A percentile compares a stretch with the other conserved stretches of the same genome.
These are phyloP conservation scores for Dactylorhiza incarnata DNA, from an alignment of 106 monocot genomes.

Conservation along the genomic window DNA sequence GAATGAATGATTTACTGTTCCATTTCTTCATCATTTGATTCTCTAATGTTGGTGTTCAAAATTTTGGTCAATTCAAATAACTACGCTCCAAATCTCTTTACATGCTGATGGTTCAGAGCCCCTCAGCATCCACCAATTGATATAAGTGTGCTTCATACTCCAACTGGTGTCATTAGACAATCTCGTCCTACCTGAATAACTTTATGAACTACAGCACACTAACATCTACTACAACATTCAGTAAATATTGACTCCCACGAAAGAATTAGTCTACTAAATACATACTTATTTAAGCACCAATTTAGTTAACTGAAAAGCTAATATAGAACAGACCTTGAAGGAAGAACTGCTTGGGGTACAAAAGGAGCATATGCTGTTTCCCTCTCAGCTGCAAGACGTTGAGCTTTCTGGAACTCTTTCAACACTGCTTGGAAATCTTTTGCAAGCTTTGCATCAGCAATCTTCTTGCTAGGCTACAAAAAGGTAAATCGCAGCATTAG, in stretches of 20 bases:
- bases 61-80: neutral
- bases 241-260: no score
- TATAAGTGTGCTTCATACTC: neutral
- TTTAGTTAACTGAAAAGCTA: neutral
- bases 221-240: no score
- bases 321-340: conserved; percentile 42
- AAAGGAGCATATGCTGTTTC: conserved; percentile 84
- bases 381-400: conserved; percentile 67
- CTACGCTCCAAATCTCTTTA: no score
- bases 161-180: neutral
- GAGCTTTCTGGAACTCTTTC: conserved; percentile 82
- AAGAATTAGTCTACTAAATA: no score
- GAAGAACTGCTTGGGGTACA: conserved; percentile 57
- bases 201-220: no score
- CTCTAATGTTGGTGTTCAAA: neutral
- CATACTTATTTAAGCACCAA: no score
- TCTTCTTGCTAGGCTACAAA: conserved; percentile 70
- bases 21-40: neutral
- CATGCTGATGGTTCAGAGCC: no score
- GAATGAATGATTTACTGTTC: neutral
- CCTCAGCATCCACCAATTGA: neutral
- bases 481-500: neutral
- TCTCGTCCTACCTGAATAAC: neutral
- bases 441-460: conserved; percentile 88
- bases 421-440: conserved; percentile 88